Base-by-base conservation (phyloP, 345 rosid genomes). In the Sonneratia caseolaris region DNA sequence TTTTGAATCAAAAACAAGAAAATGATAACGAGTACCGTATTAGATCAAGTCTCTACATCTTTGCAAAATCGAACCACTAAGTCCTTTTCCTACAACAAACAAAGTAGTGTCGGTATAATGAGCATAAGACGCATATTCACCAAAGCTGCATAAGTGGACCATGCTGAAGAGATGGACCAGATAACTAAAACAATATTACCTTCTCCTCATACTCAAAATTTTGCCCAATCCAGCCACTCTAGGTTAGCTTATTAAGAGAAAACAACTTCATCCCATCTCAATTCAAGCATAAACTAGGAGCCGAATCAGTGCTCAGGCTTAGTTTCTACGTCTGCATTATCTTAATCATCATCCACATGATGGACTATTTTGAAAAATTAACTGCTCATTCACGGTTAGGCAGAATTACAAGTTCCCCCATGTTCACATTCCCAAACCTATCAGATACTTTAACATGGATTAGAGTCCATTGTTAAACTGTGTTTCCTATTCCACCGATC, bases 21-120 rank as follows among this genome's bases (percentile, higher is more conserved):
- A n/a, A n/a, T 57, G 9, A 57, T 32, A 62, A 62, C 1, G 27
- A 32, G 47, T 88, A 95, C 99, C 96, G 57, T 14, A 70, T 86
- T 90, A 43, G 97, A 87, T 86, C 99, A 82, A 55, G 81, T 79
- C 86, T 95, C 92, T 37, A 92, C 96, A 77, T 90, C 97, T 80
- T 89, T 95, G 90, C 97, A 95, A 77, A 95, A 92, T 40, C 92
- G 83, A 83, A 95, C 82, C 42, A 78, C 97, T 72, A 89, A 71
- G 75, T 95, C 99, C 12, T 75, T 62, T 5, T 85, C 96, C 97
- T 92, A 81, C 73, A 55, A 24, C 3, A 2, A 56, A 37, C 16
- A 38, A 35, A 35, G 38, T 27, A 24, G 32, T 59, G 64, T 62
- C 38, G 12, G 66, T 13, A 27, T 12, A 35, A 62, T 62, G 37